Conservation (phyloP, 371 early-diverging fungal species). For the Circinella umbellata region DNA sequence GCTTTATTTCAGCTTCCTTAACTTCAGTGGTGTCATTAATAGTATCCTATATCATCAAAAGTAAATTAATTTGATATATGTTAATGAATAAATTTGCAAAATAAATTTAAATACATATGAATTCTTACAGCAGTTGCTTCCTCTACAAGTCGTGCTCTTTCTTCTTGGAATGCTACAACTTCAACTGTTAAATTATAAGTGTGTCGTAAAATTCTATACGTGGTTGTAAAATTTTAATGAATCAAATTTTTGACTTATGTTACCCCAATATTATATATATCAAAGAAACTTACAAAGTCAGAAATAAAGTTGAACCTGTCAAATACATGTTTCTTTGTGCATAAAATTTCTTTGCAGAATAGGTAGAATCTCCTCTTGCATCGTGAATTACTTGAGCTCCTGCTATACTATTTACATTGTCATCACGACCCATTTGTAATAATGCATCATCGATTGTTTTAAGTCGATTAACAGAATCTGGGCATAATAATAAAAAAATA, state of each 20-base stretch:
- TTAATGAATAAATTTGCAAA: too few relatives aligned
- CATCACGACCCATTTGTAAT: background rate
- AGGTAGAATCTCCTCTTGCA: constrained; percentile 13
- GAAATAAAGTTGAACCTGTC: constrained; percentile 20
- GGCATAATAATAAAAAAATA: background rate
- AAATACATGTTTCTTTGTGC: constrained; percentile 26
- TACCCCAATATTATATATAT: background rate
- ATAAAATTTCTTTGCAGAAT: constrained; percentile 22
- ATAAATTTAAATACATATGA: too few relatives aligned
- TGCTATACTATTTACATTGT: constrained; percentile 3
- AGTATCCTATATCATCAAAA: too few relatives aligned
- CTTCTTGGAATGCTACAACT: constrained; percentile 17
- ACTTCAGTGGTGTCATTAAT: too few relatives aligned
- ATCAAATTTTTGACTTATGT: too few relatives aligned
- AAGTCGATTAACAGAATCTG: constrained; percentile 20
- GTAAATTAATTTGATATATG: too few relatives aligned
- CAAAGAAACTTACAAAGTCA: constrained; percentile 15
- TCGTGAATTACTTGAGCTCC: constrained; percentile 17
- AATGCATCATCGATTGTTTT: constrained; percentile 9
- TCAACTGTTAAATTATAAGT: constrained; percentile 20
- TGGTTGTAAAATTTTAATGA: background rate
- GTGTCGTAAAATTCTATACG: constrained; percentile 11
- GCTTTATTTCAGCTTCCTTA: too few relatives aligned
- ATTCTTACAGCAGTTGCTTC: background rate
- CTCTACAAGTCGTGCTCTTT: background rate